Conservation (phyloP, 73 alveolate species). For the Paramecium caudatum region DNA sequence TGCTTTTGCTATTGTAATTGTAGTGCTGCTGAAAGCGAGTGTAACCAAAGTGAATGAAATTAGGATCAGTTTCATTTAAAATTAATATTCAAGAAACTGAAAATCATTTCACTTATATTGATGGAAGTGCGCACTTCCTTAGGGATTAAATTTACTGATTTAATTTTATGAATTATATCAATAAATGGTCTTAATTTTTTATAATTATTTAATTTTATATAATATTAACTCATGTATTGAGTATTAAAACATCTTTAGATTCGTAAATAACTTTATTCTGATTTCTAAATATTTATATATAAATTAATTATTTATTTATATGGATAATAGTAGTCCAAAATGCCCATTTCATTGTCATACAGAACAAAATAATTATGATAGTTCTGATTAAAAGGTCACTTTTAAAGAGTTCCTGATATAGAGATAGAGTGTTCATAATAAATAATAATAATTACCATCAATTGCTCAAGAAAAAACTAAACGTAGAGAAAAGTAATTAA, state of each 20-base stretch:
- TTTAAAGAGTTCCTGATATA: constrained; percentile 12
- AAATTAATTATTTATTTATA: too few relatives aligned
- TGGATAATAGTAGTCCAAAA: constrained; percentile 45
- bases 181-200: too few relatives aligned
- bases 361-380: constrained; percentile 33
- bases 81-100: too few relatives aligned
- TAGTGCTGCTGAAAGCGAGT: not conserved
- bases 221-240: too few relatives aligned
- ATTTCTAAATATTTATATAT: too few relatives aligned
- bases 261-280: too few relatives aligned
- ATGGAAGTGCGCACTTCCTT: too few relatives aligned
- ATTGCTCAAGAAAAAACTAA: constrained; percentile 2
- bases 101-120: too few relatives aligned
- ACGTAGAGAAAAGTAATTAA: constrained; percentile 27
- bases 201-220: too few relatives aligned
- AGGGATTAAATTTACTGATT: too few relatives aligned
- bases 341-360: constrained; percentile 21
- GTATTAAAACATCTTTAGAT: too few relatives aligned
- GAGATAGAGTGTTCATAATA: constrained; percentile 42
- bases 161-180: too few relatives aligned
- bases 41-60: not conserved
- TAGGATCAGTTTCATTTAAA: not conserved
- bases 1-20: not conserved
- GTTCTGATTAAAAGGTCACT: not conserved
- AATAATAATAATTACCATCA: not conserved